Evolutionary conservation across 2,329 filamentous ascomycete genomes (phyloP), one percentile per base, ranked within the genome.

Genomic region (Grosmannia serpens): DNA sequence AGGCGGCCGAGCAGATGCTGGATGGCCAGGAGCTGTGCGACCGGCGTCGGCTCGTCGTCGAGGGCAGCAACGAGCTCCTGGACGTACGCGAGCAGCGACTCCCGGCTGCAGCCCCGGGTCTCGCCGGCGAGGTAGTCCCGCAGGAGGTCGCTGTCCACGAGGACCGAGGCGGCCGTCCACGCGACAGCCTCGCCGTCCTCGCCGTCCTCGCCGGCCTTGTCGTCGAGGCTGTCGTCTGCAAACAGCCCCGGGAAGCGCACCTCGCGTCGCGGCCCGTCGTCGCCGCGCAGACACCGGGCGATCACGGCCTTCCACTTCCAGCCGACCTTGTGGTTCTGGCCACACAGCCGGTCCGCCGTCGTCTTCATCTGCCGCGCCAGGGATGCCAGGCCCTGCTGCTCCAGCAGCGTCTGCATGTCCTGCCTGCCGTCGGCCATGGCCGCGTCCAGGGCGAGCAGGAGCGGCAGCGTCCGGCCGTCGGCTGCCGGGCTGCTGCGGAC

Each of bases 231-330:
- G 20, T 55, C 26, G 22, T 55, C 27, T 20, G 56, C 24, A 10
- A 64, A 62, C 20, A 67, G 62, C n/a, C 62, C 61, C 10, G 55
- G 55, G 38, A 75, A 73, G 1, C 62, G 66, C 5, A 68, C 70
- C 1, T 71, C 71, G 3, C 68, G 68, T 9, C 71, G 61, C 0
- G 67, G 66, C 8, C 69, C 65, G 22, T 74, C 58, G 1, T 67
- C 62, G 5, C 67, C 61, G 0, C 69, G 64, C 26, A 76, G 68
- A 55, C 73, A 68, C 5, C 65, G 72, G 6, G 69, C 68, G 13
- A 80, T 63, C 57, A 80, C 76, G 3, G 69, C 72, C 57, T 74
- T 71, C 31, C 78, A 63, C 61, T 73, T 74, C 77, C 78, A 80
- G 7, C 74, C 76, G 10, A 62, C 57, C 38, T 64, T 62, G n/a